These are phyloP conservation scores for Aegle marmelos DNA, from an alignment of 345 rosid genomes.

Conservation along the genomic window DNA sequence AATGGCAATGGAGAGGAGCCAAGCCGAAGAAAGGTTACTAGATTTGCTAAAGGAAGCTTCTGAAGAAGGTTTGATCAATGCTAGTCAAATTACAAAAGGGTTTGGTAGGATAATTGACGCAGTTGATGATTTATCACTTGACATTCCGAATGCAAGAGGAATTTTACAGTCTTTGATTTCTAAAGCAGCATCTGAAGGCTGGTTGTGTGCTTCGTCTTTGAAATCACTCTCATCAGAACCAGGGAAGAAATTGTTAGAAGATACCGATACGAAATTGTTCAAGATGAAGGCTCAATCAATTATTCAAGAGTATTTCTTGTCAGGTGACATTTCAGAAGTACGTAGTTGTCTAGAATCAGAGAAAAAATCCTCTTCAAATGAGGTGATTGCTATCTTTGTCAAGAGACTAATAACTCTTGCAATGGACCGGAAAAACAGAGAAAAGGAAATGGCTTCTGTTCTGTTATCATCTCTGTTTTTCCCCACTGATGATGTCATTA, in stretches of 20 bases:
- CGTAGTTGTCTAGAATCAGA: constrained; percentile 59
- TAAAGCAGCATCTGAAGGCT: constrained; percentile 80
- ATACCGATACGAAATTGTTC: constrained; percentile 37
- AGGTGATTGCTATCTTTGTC: constrained; percentile 67
- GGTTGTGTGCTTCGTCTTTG: constrained; percentile 79
- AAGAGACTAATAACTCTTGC: constrained; percentile 73
- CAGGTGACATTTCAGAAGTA: constrained; percentile 68
- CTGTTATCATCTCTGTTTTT: constrained; percentile 65
- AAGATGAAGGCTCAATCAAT: constrained; percentile 67
- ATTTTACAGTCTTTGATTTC: constrained; percentile 64
- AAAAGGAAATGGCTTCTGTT: constrained; percentile 90
- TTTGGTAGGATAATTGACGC: constrained; percentile 65
- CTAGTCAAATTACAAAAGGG: constrained; percentile 80
- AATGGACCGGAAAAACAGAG: constrained; percentile 85
- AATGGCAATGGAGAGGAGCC: constrained; percentile 73
- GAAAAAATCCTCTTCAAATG: constrained; percentile 33
- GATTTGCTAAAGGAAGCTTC: constrained; percentile 61
- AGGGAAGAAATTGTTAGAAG: constrained; percentile 34
- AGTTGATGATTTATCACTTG: constrained; percentile 75
- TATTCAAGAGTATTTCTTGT: constrained; percentile 66
- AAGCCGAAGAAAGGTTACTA: constrained; percentile 49
- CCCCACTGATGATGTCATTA: constrained; percentile 63
- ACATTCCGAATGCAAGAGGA: constrained; percentile 63
- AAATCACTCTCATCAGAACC: constrained; percentile 46
- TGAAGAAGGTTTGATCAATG: constrained; percentile 69